Base-by-base conservation (phyloP, 2,329 filamentous ascomycete genomes). In the Penicillium nordicum region DNA sequence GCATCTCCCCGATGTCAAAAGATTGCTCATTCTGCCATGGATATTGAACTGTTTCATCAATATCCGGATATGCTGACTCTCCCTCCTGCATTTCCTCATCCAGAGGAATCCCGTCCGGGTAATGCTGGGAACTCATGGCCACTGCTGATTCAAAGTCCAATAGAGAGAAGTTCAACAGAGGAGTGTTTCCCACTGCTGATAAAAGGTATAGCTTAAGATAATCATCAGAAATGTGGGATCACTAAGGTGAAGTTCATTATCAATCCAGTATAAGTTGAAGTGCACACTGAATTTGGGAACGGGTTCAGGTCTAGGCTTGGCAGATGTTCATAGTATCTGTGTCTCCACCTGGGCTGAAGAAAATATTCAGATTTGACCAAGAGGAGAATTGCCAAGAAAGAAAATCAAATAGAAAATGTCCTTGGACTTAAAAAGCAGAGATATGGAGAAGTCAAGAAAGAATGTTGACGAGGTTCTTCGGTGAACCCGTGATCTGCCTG, bases 41-140 rank as follows among this genome's bases (percentile, higher is more conserved):
- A 32, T 72, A 73, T n/a, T 69, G 68, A 14, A 68, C 37, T 4
- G 58, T 59, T 53, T 72, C 71, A 56, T 72, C 67, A 55, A 72
- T 68, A 48, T 72, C 70, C 10, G 72, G 70, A 55, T 74, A 74
- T 34, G 45, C 52, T 23, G 63, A 59, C 30, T 68, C 60, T 56
- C 64, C 61, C 7, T 58, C 40, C 6, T 63, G 57, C 32, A 43
- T 37, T 32, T 69, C 61, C 55, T 67, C 64, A 6, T 57, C 40
- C 4, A 61, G 55, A 49, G 45, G 38, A 42, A 52, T 50, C 46
- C 54, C 58, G n/a, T 56, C 48, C 4, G 58, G 63, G 30, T 45
- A 58, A 49, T 62, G 56, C 9, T 50, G 54, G 25, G 59, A 58
- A 42, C 50, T 56, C 64, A 66, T 66, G 38, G 37, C 40, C 27